Percentiles rank a stretch among this genome's conserved stretches.
Conservation (phyloP, 2,329 filamentous ascomycete genomes). For the Neofusicoccum sp. region DNA sequence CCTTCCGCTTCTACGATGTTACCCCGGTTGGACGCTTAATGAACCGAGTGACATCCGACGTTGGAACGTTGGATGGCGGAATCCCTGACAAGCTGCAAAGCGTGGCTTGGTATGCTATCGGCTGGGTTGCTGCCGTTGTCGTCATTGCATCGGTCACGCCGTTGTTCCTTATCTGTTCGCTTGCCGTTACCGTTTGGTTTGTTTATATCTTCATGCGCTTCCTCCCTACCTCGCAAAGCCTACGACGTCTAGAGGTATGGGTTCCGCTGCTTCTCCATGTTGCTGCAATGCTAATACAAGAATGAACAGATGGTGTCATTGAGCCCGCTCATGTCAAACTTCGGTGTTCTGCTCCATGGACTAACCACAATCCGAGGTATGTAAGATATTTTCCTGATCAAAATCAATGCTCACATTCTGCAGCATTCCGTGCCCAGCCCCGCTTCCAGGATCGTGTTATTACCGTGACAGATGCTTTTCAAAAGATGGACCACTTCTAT, state of each 20-base stretch:
- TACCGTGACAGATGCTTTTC: constrained; percentile 78
- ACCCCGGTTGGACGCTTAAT: constrained; percentile 87
- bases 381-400: not conserved
- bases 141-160: constrained; percentile 81
- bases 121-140: constrained; percentile 68
- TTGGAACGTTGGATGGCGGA: constrained; percentile 85
- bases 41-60: constrained; percentile 88
- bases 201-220: constrained; percentile 73
- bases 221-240: constrained; percentile 76
- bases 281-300: constrained; percentile 13
- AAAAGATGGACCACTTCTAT: constrained; percentile 95
- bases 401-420: not conserved
- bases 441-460: constrained; percentile 81
- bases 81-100: constrained; percentile 71
- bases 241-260: constrained; percentile 69
- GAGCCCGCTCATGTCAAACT: constrained; percentile 87
- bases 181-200: constrained; percentile 66
- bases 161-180: constrained; percentile 69
- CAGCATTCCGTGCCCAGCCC: constrained; percentile 73
- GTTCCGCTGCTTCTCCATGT: not conserved
- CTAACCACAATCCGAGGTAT: constrained; percentile 71
- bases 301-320: constrained; percentile 69
- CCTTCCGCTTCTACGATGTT: constrained; percentile 86
- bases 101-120: constrained; percentile 68
- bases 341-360: constrained; percentile 81